Percentiles rank a stretch among this genome's conserved stretches.
These are phyloP conservation scores for Trichoderma asperellum DNA, from an alignment of 2,329 filamentous ascomycete genomes.

Conservation along the genomic window DNA sequence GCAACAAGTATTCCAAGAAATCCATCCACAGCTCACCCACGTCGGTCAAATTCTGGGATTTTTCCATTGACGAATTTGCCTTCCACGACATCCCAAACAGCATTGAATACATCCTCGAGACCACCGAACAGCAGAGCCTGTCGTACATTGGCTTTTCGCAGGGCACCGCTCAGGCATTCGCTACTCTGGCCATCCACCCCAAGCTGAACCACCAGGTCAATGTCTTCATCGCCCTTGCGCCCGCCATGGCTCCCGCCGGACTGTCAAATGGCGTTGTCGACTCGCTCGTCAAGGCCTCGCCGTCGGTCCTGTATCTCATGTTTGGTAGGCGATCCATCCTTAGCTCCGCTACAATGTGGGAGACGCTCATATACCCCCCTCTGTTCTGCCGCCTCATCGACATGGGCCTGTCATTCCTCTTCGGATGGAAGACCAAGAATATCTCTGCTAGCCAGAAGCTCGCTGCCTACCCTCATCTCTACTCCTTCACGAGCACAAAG, in stretches of 20 bases:
- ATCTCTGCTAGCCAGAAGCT: constrained; percentile 88
- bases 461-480: constrained; percentile 92
- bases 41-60: constrained; percentile 86
- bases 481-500: constrained; percentile 96
- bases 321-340: constrained; percentile 92
- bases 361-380: constrained; percentile 90
- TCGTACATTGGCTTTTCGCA: constrained; percentile 98
- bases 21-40: constrained; percentile 75
- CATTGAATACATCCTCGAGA: constrained; percentile 86
- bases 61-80: constrained; percentile 97
- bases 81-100: constrained; percentile 97
- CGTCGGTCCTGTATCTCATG: constrained; percentile 86
- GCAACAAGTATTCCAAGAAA: constrained; percentile 99
- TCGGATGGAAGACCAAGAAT: constrained; percentile 86
- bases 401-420: constrained; percentile 77
- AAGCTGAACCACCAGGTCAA: constrained; percentile 90
- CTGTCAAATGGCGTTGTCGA: constrained; percentile 89
- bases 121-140: constrained; percentile 79
- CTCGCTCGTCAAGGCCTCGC: constrained; percentile 89
- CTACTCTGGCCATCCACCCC: constrained; percentile 88
- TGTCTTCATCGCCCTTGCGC: constrained; percentile 93
- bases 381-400: constrained; percentile 91
- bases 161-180: constrained; percentile 95
- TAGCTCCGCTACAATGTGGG: constrained; percentile 95
- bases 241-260: constrained; percentile 93